phyloP scores from a whole-genome alignment of 2,329 filamentous ascomycete species.

The Zymoseptoria crescenta region DNA sequence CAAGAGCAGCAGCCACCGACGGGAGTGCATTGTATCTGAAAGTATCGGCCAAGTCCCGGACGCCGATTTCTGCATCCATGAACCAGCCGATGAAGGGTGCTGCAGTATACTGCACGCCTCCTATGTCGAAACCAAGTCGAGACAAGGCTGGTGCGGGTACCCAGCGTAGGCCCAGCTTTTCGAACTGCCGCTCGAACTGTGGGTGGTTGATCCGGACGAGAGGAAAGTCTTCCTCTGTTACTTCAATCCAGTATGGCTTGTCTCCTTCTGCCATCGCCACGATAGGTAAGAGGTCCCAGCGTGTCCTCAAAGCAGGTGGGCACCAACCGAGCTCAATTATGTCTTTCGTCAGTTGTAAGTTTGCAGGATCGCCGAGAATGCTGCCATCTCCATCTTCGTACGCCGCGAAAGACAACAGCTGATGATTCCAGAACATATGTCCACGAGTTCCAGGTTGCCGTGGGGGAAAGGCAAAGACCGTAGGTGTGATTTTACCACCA shows the following conservation, averaged over 20 bases:
- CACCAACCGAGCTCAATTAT: conserved; percentile 6
- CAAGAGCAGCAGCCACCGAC: conserved; percentile 1
- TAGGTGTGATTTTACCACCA: conserved; percentile 3
- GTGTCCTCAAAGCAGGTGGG: conserved; percentile 1
- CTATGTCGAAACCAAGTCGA: conserved; percentile 7
- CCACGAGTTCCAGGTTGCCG: conserved; percentile 1
- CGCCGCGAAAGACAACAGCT: conserved; percentile 5
- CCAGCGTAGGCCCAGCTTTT: conserved; percentile 5
- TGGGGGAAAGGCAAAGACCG: conserved; percentile 7
- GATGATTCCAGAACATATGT: conserved; percentile 6
- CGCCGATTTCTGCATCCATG: conserved; percentile 9
- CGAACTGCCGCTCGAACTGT: conserved; percentile 1
- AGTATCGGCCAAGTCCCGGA: conserved; percentile 3
- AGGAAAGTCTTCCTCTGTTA: conserved; percentile 4
- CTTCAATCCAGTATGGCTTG: background rate
- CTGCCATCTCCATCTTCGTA: conserved; percentile 1
- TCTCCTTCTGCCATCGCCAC: conserved; percentile 7
- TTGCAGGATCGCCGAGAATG: conserved; percentile 5
- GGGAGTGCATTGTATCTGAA: conserved; percentile 6
- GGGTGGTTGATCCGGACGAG: conserved; percentile 4
- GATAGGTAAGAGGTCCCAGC: conserved; percentile 7
- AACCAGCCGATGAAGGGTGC: conserved; percentile 10
- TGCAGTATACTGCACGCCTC: conserved; percentile 8
- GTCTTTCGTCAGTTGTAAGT: conserved; percentile 2
- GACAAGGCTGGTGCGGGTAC: conserved; percentile 6